Percentiles rank a stretch among this genome's conserved stretches.
phyloP scores from a whole-genome alignment of 805 yeast genomes.

The Kuraishia capsulata region DNA sequence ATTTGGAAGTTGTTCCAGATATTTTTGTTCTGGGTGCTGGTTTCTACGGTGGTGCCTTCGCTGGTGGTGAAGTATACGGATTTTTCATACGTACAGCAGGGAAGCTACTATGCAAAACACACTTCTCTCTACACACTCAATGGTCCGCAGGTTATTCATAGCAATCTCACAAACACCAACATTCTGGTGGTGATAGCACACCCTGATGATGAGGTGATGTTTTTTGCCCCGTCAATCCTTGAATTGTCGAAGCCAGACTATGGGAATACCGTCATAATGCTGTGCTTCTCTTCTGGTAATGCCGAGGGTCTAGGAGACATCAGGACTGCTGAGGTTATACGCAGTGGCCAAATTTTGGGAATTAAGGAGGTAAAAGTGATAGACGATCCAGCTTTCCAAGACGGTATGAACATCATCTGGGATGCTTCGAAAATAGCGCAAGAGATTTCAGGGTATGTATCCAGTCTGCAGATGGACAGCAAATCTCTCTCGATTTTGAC shows the following conservation, averaged over 20 bases:
- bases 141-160: slow-evolving; percentile 8
- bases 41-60: slow-evolving; percentile 2
- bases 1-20: not conserved
- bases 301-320: slow-evolving; percentile 62
- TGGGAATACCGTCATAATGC: slow-evolving; percentile 42
- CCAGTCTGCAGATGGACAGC: not conserved
- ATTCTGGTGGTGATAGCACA: slow-evolving; percentile 60
- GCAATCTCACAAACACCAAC: slow-evolving; percentile 13
- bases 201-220: slow-evolving; percentile 99
- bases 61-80: not conserved
- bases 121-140: slow-evolving; percentile 13
- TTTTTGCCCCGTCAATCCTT: slow-evolving; percentile 73
- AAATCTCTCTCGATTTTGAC: slow-evolving; percentile 1
- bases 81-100: not conserved
- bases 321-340: slow-evolving; percentile 50
- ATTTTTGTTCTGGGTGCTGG: slow-evolving; percentile 3
- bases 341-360: slow-evolving; percentile 48
- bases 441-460: slow-evolving; percentile 17
- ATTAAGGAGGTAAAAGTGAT: slow-evolving; percentile 37
- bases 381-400: slow-evolving; percentile 33
- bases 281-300: slow-evolving; percentile 75
- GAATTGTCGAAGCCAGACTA: slow-evolving; percentile 37
- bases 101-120: not conserved
- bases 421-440: slow-evolving; percentile 29
- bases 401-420: slow-evolving; percentile 69